Evolutionary conservation across 1,139 yeast genomes (phyloP).

Genomic region (Saccharomyces hybrid): DNA sequence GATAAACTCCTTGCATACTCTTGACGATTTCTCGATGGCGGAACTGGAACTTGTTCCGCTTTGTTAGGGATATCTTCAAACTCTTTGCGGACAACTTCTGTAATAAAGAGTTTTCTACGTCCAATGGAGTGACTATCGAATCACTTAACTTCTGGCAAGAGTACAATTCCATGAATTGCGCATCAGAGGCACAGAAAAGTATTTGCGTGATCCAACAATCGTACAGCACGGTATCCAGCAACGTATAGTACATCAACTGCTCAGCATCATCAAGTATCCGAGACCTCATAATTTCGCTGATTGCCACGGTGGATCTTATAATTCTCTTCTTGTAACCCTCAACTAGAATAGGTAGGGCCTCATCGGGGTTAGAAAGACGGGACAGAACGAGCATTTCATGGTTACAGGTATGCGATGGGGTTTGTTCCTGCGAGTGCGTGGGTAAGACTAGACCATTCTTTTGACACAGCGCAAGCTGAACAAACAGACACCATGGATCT

Average conservation of each 20-base stretch:
- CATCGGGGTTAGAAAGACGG: constrained; percentile 8
- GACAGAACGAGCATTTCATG: constrained; percentile 8
- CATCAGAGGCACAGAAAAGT: constrained; percentile 4
- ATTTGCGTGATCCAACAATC: constrained; percentile 12
- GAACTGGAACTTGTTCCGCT: background rate
- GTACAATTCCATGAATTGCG: constrained; percentile 8
- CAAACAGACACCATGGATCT: constrained; percentile 17
- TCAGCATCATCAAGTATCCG: constrained; percentile 7
- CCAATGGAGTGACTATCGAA: background rate
- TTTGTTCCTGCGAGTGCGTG: background rate
- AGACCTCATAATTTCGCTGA: constrained; percentile 9
- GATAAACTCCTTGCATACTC: background rate
- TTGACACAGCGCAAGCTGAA: constrained; percentile 15
- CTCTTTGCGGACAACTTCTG: background rate
- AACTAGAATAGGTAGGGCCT: constrained; percentile 10
- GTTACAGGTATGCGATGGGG: background rate
- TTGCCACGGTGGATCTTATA: constrained; percentile 11
- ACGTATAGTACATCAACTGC: constrained; percentile 7
- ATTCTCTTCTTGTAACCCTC: constrained; percentile 10
- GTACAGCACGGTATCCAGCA: constrained; percentile 12
- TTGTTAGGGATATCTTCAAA: background rate
- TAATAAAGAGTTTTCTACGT: background rate
- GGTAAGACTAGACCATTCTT: constrained; percentile 11
- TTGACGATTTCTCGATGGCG: background rate
- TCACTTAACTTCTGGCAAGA: background rate